Evolutionary conservation across 306 rosid genomes (phyloP).

Genomic region (Vicia villosa): DNA sequence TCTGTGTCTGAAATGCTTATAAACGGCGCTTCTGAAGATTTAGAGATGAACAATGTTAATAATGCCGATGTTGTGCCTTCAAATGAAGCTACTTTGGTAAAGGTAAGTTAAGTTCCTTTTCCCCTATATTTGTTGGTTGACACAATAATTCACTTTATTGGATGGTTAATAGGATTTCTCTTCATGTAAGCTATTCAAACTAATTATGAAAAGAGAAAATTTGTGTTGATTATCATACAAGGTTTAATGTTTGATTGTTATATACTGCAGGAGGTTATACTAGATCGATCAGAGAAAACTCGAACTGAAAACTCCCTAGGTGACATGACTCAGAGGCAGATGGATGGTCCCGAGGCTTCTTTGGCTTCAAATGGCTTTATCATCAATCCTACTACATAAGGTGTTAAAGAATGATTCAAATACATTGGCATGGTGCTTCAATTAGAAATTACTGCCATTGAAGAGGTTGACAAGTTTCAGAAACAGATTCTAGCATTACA

Average conservation of each 20-base stretch:
- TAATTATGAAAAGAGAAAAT: slow-evolving; percentile 18
- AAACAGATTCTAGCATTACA: too few relatives aligned
- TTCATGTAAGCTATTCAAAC: background rate
- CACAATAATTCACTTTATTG: background rate
- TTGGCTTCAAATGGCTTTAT: too few relatives aligned
- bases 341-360: too few relatives aligned
- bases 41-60: background rate
- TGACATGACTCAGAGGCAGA: too few relatives aligned
- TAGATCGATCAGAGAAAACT: too few relatives aligned
- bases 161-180: slow-evolving; percentile 12
- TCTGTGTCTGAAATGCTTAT: slow-evolving; percentile 63
- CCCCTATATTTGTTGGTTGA: background rate
- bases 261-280: slow-evolving; percentile 27
- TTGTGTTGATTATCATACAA: background rate
- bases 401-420: too few relatives aligned
- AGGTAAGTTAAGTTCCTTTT: slow-evolving; percentile 46
- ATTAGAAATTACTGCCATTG: too few relatives aligned
- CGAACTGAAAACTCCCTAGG: too few relatives aligned
- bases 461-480: too few relatives aligned
- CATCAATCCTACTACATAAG: too few relatives aligned
- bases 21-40: background rate
- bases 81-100: slow-evolving; percentile 18
- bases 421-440: too few relatives aligned
- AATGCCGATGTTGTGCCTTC: slow-evolving; percentile 27
- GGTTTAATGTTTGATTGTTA: background rate